Base-by-base conservation (phyloP, 1,139 yeast species). In the Suhomyces bribrorum region DNA sequence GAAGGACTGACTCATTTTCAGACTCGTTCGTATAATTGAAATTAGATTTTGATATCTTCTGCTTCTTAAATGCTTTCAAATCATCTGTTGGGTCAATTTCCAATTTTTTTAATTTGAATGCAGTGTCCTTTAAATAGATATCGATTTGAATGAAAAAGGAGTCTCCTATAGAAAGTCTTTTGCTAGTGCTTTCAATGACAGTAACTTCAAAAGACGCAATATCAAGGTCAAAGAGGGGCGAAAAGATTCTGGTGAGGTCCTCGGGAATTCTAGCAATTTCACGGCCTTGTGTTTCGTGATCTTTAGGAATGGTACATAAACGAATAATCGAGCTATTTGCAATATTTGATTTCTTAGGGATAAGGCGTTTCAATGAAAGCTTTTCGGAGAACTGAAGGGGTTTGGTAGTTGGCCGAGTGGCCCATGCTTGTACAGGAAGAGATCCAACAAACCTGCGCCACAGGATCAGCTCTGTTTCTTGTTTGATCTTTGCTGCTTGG, bases 251-350 rank as follows among this genome's bases (percentile, higher is more conserved):
- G 0, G 95, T 88, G 26, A 81, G 64, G 36, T 81, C 86, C 46
- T 84, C 90, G 0, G 89, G 83, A 1, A 88, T 57, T 45, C 96
- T 73, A 0, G 95, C 97, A 26, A 90, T 69, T 54, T 87, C 96
- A 43, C 86, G 48, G 13, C 59, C 64, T 5, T 50, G 51, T 4
- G 52, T 53, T 3, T 46, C 46, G 14, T 50, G 49, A 14, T 41
- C 46, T 23, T 40, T 51, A 26, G 57, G 62, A 32, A 38, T 51
- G 0, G 62, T 64, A 47, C 57, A 67, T 20, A 68, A 45, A 35
- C 74, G 51, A 14, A 69, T 60, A 22, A 66, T 64, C 4, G 73
- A 48, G 11, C 48, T 38, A n/a, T 50, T 45, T 29, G 42, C 46
- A 25, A 45, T 49, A 13, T 31, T 38, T 8, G 54, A 32, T 23